Conservation (phyloP, 345 rosid genomes). For the Citrus unshiu region DNA sequence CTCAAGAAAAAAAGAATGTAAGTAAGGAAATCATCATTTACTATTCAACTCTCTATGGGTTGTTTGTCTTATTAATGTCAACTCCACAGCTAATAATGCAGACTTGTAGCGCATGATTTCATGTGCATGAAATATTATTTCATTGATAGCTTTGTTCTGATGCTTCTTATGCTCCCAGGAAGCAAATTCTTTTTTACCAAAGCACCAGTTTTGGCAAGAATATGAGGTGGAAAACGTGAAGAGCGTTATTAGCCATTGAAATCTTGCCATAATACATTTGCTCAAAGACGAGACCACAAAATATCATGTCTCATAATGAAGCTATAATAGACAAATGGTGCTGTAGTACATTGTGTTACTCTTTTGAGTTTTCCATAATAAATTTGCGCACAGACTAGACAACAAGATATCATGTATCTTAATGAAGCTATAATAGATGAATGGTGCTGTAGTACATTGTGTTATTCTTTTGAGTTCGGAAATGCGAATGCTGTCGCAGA, state of each 20-base stretch:
- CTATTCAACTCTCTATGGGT: not conserved
- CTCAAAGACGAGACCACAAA: not conserved
- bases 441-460: not conserved
- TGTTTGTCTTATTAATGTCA: not conserved
- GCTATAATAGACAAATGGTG: not conserved
- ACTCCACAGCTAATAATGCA: not conserved
- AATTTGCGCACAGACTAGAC: no score
- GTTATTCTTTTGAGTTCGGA: not conserved
- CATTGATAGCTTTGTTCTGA: not conserved
- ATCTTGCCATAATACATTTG: not conserved
- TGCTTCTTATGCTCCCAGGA: not conserved
- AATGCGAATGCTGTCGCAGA: not conserved
- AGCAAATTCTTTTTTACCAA: no score
- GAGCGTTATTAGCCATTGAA: not conserved
- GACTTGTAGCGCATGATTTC: not conserved
- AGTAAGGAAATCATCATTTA: conserved; percentile 24
- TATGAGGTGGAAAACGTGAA: not conserved
- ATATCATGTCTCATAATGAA: not conserved
- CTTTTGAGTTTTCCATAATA: not conserved
- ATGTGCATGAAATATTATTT: not conserved
- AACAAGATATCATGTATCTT: not conserved
- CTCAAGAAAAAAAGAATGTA: conserved; percentile 95
- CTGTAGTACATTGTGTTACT: not conserved
- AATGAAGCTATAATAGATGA: not conserved
- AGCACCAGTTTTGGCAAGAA: no score